These are phyloP conservation scores for Lachnellula arida DNA, from an alignment of 2,329 filamentous ascomycete species.

Conservation along the genomic window DNA sequence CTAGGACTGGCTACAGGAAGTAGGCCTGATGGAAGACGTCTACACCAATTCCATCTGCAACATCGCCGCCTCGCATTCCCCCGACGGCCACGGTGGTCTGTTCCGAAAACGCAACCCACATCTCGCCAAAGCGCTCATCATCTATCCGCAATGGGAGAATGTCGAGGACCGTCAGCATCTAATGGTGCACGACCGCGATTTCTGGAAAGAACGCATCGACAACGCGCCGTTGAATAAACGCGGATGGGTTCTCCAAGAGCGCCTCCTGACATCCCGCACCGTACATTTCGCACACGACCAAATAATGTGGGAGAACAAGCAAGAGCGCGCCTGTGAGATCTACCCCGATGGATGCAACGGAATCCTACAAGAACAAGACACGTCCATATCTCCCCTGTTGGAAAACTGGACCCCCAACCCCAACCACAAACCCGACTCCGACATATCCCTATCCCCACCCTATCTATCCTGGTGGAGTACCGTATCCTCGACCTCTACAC, in stretches of 20 bases:
- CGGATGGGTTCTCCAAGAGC: slow-evolving; percentile 16
- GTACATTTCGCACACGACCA: slow-evolving; percentile 9
- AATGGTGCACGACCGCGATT: not conserved
- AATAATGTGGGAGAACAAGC: slow-evolving; percentile 19
- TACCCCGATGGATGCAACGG: not conserved
- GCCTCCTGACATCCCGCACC: slow-evolving; percentile 6
- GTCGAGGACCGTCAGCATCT: not conserved
- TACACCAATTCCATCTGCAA: not conserved
- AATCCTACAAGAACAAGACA: no score
- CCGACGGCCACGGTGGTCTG: not conserved
- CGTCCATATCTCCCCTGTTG: not conserved
- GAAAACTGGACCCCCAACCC: not conserved
- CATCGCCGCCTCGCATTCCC: not conserved
- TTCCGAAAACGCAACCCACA: not conserved
- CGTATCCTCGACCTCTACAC: not conserved
- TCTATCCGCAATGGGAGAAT: not conserved
- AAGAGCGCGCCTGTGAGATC: not conserved
- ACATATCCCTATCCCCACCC: not conserved
- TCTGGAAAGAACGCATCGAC: not conserved
- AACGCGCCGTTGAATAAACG: slow-evolving; percentile 1
- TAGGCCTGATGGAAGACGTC: slow-evolving; percentile 5
- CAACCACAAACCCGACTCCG: not conserved
- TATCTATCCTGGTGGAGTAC: not conserved
- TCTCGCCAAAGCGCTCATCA: not conserved
- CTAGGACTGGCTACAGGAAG: slow-evolving; percentile 14